Percentiles rank a stretch among this genome's conserved stretches.
Evolutionary conservation across 768 basidiomycete species (phyloP).

Genomic region (Tubosaeta brunneosetosa): DNA sequence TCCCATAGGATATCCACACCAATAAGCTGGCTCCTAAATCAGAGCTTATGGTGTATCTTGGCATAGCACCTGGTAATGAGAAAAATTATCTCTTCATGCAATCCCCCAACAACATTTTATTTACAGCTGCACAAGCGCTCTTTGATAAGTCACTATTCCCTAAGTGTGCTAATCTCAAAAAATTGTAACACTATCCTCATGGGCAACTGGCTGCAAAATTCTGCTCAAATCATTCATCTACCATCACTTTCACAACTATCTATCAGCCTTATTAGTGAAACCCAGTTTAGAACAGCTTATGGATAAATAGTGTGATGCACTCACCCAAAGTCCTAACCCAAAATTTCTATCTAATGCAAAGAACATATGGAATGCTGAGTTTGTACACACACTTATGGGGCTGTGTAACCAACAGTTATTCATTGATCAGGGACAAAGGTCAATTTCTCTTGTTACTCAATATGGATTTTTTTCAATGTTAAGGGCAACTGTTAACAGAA

Average conservation of each 20-base stretch:
- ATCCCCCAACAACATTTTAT: no score
- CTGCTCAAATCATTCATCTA: not conserved
- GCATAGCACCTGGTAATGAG: no score
- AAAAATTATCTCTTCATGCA: no score
- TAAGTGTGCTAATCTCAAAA: no score
- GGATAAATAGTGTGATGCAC: not conserved
- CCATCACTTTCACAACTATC: not conserved
- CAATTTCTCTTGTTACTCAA: conserved; percentile 19
- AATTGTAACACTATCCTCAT: not conserved
- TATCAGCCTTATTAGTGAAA: not conserved
- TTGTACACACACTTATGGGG: conserved; percentile 1
- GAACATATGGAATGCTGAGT: conserved; percentile 4
- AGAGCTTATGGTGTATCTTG: no score
- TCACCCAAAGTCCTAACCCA: not conserved
- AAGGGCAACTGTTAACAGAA: conserved; percentile 24
- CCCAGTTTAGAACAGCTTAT: not conserved
- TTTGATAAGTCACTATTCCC: no score
- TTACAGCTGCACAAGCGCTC: no score
- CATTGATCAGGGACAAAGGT: conserved; percentile 9
- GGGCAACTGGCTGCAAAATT: not conserved
- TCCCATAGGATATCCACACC: no score
- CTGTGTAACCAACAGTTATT: conserved; percentile 15
- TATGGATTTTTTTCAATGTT: conserved; percentile 29
- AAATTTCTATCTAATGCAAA: not conserved
- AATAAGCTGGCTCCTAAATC: no score